Evolutionary conservation across 495 filamentous ascomycete species (phyloP), one percentile per base, ranked within the genome.

Genomic region (Trichocladium uniseriatum): DNA sequence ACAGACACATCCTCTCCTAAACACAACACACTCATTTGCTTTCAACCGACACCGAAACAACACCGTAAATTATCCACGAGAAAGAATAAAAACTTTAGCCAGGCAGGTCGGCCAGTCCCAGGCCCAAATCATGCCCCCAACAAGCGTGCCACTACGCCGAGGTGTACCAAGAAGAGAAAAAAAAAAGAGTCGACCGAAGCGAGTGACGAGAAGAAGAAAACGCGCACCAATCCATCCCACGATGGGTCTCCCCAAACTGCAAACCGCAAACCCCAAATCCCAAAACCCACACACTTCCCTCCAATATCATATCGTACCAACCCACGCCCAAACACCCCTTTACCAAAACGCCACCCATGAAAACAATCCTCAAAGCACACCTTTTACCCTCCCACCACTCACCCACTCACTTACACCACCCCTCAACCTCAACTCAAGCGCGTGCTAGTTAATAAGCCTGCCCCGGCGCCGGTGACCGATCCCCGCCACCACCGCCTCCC

Each of bases 371-470:
- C 3, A 45, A 35, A 1, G 2, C 4, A 0, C 13, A 3, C 28
- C n/a, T 9, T 1, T 18, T 28, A 18, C 21, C 20, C 6, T 14
- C 35, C 5, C 35, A 37, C 35, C n/a, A 37, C 3, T 3, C 40
- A 31, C 24, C 31, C 40, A 31, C 27, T 18, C 35, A 35, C 6
- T 13, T n/a, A 35, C 7, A 35, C 32, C 32, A 35, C 32, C 14
- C 14, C 32, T n/a, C n/a, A n/a, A n/a, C n/a, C n/a, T n/a, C n/a
- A n/a, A n/a, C n/a, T n/a, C n/a, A n/a, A n/a, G n/a, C n/a, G n/a
- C n/a, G n/a, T n/a, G n/a, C n/a, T n/a, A n/a, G n/a, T 48, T 28
- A 54, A 31, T 54, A 54, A 15, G 52, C 52, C 52, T 54, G 52
- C 27, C 52, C 52, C 14, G 46, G 46, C 46, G n/a, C n/a, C n/a